These are phyloP conservation scores for Mycosphaerella sp. DNA, from an alignment of 2,329 filamentous ascomycete genomes.

Conservation along the genomic window DNA sequence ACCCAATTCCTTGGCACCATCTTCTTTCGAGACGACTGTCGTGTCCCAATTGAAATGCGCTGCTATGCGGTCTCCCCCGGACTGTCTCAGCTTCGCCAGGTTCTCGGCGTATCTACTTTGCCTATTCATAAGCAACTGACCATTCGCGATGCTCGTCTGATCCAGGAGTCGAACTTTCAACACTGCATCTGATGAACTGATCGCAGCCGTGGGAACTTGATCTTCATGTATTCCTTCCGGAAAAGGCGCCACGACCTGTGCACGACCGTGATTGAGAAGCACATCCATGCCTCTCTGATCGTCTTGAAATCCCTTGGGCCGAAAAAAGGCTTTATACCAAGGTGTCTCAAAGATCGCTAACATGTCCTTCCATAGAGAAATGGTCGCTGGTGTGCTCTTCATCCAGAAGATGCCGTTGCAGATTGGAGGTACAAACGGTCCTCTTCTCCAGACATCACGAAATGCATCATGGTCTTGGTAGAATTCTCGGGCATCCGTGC, in stretches of 20 bases:
- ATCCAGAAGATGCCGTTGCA: constrained; percentile 22
- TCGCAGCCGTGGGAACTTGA: neutral
- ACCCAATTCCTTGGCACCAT: constrained; percentile 9
- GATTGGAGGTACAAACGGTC: constrained; percentile 15
- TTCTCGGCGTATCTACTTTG: constrained; percentile 1
- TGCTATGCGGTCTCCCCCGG: constrained; percentile 3
- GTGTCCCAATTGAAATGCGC: constrained; percentile 14
- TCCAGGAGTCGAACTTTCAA: constrained; percentile 11
- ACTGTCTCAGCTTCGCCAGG: neutral
- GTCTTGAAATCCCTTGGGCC: constrained; percentile 6
- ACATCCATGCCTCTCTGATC: constrained; percentile 18
- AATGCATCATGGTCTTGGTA: constrained; percentile 17
- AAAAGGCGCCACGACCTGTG: constrained; percentile 6
- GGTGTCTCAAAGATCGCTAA: constrained; percentile 2
- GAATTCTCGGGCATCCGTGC: constrained; percentile 20
- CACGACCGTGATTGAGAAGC: constrained; percentile 14
- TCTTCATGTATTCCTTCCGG: constrained; percentile 9
- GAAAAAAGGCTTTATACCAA: constrained; percentile 3
- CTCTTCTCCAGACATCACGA: constrained; percentile 11
- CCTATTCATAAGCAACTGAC: constrained; percentile 13
- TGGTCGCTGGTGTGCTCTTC: constrained; percentile 7
- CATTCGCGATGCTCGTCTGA: constrained; percentile 15
- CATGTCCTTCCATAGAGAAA: constrained; percentile 14
- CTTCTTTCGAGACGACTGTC: constrained; percentile 5
- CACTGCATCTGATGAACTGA: neutral